Evolutionary conservation across 441 rosid species (phyloP), one percentile per base, ranked within the genome.

Genomic region (Pelargonium citronellum): DNA sequence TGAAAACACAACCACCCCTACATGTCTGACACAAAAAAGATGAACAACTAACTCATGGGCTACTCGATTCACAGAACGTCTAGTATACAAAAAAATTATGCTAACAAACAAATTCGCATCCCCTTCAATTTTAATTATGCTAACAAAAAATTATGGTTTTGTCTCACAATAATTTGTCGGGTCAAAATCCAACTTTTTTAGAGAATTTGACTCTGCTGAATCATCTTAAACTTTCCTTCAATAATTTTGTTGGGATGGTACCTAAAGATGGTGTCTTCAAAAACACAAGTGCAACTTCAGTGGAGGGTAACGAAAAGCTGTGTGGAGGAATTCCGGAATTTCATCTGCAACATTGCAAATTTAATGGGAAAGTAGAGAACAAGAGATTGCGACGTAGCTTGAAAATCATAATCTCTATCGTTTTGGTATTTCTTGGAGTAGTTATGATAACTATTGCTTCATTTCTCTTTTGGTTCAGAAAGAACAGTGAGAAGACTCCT

Each of bases 251-350:
- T 37, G 79, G 79, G 1, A n/a, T 24, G 13, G 68, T 77, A 11
- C 78, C 78, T 17, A 17, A 34, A 7, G 11, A 13, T 6, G 80
- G 81, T 16, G 49, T 81, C 47, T 78, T 81, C 44, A 10, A 8
- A 46, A 78, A 78, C 68, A 63, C 70, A 16, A 78, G 71, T 62
- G 71, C 67, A 10, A 7, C 73, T 7, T 73, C 70, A 0, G 1
- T 78, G 0, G 1, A 22, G 5, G 82, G 72, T 27, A 75, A 79
- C 39, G 15, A 34, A 17, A 30, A 43, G 67, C 70, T 78, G 5
- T 81, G 82, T 58, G 84, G 82, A 7, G 80, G 84, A 2, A 67
- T 57, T 10, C 43, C 67, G 1, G 67, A 55, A 17, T 17, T 78
- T 6, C 62, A 74, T 9, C 61, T 78, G 2, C 69, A 71, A 1